A percentile compares a stretch with the other conserved stretches of the same genome.
phyloP scores from a whole-genome alignment of 2,329 filamentous ascomycete genomes.

The Pseudofabraea citricarpa region DNA sequence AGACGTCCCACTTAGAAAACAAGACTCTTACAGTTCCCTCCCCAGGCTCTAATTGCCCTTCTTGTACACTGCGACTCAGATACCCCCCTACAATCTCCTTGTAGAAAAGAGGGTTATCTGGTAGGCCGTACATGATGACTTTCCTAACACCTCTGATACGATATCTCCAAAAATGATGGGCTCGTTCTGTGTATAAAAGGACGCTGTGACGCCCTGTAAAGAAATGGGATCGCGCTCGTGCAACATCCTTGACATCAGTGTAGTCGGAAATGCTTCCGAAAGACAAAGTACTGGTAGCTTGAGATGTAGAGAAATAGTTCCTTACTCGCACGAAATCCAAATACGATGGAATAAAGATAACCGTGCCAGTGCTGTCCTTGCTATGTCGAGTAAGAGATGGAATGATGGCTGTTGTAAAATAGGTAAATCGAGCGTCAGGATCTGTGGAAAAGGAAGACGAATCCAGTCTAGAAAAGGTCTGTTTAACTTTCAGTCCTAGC shows the following conservation, averaged over 20 bases:
- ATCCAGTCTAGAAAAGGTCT: conserved; percentile 88
- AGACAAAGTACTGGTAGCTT: conserved; percentile 47
- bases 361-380: conserved; percentile 63
- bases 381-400: conserved; percentile 67
- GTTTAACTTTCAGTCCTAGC: conserved; percentile 66
- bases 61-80: conserved; percentile 54
- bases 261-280: conserved; percentile 92
- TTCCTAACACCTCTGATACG: conserved; percentile 74
- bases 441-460: conserved; percentile 65
- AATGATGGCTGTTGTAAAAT: conserved; percentile 79
- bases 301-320: conserved; percentile 80
- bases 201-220: conserved; percentile 75
- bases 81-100: conserved; percentile 68
- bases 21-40: conserved; percentile 57
- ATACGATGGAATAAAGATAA: conserved; percentile 90
- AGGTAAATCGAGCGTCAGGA: conserved; percentile 84
- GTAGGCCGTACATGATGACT: conserved; percentile 85
- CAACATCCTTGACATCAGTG: conserved; percentile 70
- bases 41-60: conserved; percentile 48
- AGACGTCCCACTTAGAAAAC: conserved; percentile 84
- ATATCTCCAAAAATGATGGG: conserved; percentile 96
- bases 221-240: conserved; percentile 84
- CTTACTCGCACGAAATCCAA: conserved; percentile 91
- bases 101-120: conserved; percentile 83
- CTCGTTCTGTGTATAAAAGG: conserved; percentile 86